phyloP scores from a whole-genome alignment of 2,329 filamentous ascomycete species.

The Fusarium sp. region DNA sequence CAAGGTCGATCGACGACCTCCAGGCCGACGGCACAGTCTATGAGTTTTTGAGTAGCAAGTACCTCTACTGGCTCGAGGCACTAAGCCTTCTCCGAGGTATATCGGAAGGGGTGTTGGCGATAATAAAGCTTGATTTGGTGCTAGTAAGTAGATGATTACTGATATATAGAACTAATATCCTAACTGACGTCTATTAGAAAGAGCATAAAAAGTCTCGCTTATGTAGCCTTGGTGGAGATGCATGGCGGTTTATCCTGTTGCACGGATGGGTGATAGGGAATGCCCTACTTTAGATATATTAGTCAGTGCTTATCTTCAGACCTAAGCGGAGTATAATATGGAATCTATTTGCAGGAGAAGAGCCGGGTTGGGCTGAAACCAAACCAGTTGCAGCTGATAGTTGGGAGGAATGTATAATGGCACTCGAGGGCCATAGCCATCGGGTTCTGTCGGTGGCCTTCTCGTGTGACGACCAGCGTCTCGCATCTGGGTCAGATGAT shows the following conservation, averaged over 20 bases:
- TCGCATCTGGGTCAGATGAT: neutral
- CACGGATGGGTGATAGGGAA: neutral
- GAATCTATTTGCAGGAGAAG: neutral
- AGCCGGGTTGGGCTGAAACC: fast-evolving
- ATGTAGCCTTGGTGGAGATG: neutral
- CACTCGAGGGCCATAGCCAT: neutral
- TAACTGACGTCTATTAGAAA: neutral
- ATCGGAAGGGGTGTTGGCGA: neutral
- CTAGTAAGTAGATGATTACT: neutral
- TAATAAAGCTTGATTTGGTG: neutral
- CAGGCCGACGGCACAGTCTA: neutral
- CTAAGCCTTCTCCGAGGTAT: neutral
- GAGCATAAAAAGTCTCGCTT: neutral
- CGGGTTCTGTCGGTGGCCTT: fast-evolving
- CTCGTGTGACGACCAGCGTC: neutral
- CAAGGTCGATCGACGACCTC: neutral
- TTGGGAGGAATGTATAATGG: neutral
- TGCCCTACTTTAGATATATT: neutral
- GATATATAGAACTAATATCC: neutral
- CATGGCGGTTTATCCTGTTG: neutral
- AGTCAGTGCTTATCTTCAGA: neutral
- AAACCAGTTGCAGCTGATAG: neutral
- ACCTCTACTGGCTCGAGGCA: neutral
- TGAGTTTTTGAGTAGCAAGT: neutral
- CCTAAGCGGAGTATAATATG: neutral